A percentile compares a stretch with the other conserved stretches of the same genome.
These are phyloP conservation scores for Magnolia changhungtana DNA, from an alignment of 164 flowering plant genomes.

Conservation along the genomic window DNA sequence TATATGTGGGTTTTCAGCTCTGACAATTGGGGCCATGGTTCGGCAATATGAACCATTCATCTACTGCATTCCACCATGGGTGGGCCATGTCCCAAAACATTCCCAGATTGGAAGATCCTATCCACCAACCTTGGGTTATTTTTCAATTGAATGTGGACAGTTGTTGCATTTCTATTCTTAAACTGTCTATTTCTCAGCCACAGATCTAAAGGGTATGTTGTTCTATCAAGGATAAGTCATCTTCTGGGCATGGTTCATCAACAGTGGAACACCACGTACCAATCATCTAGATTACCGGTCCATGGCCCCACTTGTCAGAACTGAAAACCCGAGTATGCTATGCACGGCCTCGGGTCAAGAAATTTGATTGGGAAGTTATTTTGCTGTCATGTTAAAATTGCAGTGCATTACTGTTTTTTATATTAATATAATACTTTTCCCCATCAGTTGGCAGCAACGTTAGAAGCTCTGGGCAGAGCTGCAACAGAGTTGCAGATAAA, in stretches of 20 bases:
- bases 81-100: too few relatives aligned
- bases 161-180: too few relatives aligned
- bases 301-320: background rate
- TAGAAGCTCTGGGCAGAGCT: conserved; percentile 63
- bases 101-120: too few relatives aligned
- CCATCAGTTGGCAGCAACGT: conserved; percentile 69
- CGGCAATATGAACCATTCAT: too few relatives aligned
- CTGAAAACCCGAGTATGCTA: background rate
- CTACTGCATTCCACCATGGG: too few relatives aligned
- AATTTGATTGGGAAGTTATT: background rate
- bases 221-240: background rate
- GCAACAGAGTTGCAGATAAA: conserved; percentile 67
- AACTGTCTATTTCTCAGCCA: background rate
- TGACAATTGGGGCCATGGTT: too few relatives aligned
- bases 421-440: background rate
- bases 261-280: background rate
- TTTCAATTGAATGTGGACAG: too few relatives aligned
- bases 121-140: too few relatives aligned
- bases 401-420: background rate
- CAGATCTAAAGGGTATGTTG: background rate
- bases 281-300: background rate
- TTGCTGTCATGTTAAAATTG: background rate
- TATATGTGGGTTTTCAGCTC: too few relatives aligned
- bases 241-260: background rate
- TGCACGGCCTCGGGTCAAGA: background rate